Evolutionary conservation across 768 basidiomycete genomes (phyloP).

Genomic region (Termitomyces sp.): DNA sequence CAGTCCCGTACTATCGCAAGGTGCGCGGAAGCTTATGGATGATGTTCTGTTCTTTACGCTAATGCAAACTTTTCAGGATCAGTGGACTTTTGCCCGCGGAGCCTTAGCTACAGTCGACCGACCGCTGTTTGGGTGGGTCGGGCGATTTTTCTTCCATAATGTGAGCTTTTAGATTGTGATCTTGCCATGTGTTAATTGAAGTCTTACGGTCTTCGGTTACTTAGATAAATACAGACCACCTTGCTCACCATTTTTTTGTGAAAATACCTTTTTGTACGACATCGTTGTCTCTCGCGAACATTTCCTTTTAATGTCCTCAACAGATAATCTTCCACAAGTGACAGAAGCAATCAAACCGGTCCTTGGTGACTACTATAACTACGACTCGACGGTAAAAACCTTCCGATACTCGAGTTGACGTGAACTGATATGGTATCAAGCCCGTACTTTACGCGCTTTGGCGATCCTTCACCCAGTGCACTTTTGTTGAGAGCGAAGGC

Average conservation of each 20-base stretch:
- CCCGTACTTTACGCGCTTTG: conserved; percentile 43
- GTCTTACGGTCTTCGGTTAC: neutral
- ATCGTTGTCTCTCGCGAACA: neutral
- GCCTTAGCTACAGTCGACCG: conserved; percentile 59
- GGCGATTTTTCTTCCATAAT: conserved; percentile 52
- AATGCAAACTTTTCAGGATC: conserved; percentile 22
- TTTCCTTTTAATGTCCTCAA: neutral
- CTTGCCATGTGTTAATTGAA: no score
- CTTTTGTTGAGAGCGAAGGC: conserved; percentile 53
- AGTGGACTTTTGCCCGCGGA: conserved; percentile 59
- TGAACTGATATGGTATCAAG: conserved; percentile 15
- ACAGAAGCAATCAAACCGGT: conserved; percentile 43
- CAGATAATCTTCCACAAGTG: conserved; percentile 46
- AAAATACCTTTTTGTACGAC: conserved; percentile 54
- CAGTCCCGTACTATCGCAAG: conserved; percentile 54
- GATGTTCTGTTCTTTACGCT: neutral
- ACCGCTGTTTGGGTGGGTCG: conserved; percentile 54
- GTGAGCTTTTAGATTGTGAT: conserved; percentile 21
- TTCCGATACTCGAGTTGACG: neutral
- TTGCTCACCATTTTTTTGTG: conserved; percentile 59
- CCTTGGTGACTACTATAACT: conserved; percentile 52
- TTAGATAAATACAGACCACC: conserved; percentile 44
- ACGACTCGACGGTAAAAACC: conserved; percentile 46
- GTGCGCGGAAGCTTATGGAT: conserved; percentile 10
- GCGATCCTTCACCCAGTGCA: conserved; percentile 55